These are phyloP conservation scores for Silene latifolia DNA, from an alignment of 148 eudicot species.

Conservation along the genomic window DNA sequence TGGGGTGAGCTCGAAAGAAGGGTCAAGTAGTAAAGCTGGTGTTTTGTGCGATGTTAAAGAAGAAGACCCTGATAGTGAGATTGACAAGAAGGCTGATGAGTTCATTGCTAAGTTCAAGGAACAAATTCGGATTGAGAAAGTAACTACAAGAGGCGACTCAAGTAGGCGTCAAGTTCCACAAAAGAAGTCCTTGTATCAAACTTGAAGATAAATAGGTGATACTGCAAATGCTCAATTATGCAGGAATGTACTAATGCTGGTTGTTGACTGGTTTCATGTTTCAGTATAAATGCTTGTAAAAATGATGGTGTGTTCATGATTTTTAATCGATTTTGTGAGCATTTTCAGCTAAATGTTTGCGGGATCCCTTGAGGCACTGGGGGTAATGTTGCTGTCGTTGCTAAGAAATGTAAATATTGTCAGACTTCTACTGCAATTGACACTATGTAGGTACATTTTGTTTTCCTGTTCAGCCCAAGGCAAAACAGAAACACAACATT, in stretches of 20 bases:
- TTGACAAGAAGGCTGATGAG: slow-evolving; percentile 84
- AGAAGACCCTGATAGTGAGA: slow-evolving; percentile 54
- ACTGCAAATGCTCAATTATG: not conserved
- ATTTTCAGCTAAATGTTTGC: not conserved
- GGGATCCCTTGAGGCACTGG: too few relatives aligned
- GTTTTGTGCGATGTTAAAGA: slow-evolving; percentile 29
- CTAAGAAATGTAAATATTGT: too few relatives aligned
- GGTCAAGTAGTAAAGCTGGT: slow-evolving; percentile 27
- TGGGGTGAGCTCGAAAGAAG: slow-evolving; percentile 31
- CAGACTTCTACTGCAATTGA: too few relatives aligned
- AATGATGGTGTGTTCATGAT: slow-evolving; percentile 1
- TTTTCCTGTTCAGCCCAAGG: too few relatives aligned
- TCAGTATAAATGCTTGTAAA: not conserved
- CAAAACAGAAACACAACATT: too few relatives aligned
- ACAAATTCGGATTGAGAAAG: slow-evolving; percentile 76
- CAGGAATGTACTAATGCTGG: not conserved
- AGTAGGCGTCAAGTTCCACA: slow-evolving; percentile 19
- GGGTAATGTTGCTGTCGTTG: too few relatives aligned
- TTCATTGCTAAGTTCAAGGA: slow-evolving; percentile 88
- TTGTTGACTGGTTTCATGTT: not conserved
- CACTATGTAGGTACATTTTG: too few relatives aligned
- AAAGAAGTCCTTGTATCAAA: not conserved
- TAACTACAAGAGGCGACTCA: slow-evolving; percentile 30
- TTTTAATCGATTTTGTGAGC: not conserved
- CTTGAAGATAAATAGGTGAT: slow-evolving; percentile 3